These are phyloP conservation scores for Porcisia deanei DNA, from an alignment of 208 protist species.

Conservation along the genomic window DNA sequence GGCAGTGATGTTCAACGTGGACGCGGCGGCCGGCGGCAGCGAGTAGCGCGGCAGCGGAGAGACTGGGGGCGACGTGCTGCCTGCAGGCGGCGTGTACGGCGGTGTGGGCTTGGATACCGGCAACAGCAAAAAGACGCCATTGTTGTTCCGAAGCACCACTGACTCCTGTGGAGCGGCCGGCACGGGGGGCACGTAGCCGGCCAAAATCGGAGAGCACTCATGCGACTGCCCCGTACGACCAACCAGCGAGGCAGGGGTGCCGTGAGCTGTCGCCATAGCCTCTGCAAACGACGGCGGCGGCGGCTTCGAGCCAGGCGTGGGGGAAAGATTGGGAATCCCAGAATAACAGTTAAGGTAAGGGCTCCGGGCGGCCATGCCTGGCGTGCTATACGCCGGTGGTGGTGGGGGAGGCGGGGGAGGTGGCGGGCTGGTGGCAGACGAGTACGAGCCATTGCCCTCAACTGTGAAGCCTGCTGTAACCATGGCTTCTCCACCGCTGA, in stretches of 20 bases:
- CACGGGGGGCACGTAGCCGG: conserved; percentile 69
- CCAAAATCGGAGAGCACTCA: conserved; percentile 55
- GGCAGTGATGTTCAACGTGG: conserved; percentile 22
- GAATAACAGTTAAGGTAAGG: conserved; percentile 44
- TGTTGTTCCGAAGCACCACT: conserved; percentile 77
- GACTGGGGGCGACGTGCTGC: conserved; percentile 51
- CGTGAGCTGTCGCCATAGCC: conserved; percentile 49
- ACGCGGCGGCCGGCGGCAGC: conserved; percentile 54
- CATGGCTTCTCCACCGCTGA: background rate
- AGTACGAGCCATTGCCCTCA: conserved; percentile 42
- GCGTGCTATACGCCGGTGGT: conserved; percentile 38
- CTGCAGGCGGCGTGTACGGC: conserved; percentile 65
- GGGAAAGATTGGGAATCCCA: conserved; percentile 31
- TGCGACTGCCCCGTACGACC: conserved; percentile 32
- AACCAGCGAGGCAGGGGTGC: conserved; percentile 27
- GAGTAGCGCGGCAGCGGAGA: conserved; percentile 80
- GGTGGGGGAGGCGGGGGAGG: conserved; percentile 28
- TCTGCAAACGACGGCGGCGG: conserved; percentile 76
- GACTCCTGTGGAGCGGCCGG: conserved; percentile 60
- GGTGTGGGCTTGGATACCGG: conserved; percentile 59
- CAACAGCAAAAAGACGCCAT: conserved; percentile 84
- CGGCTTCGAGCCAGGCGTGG: conserved; percentile 29
- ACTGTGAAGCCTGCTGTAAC: conserved; percentile 44
- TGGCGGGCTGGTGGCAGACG: conserved; percentile 23
- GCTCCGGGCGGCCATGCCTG: conserved; percentile 28